phyloP scores from a whole-genome alignment of 139 green algal genomes.

The Astrephomene gubernaculifera region DNA sequence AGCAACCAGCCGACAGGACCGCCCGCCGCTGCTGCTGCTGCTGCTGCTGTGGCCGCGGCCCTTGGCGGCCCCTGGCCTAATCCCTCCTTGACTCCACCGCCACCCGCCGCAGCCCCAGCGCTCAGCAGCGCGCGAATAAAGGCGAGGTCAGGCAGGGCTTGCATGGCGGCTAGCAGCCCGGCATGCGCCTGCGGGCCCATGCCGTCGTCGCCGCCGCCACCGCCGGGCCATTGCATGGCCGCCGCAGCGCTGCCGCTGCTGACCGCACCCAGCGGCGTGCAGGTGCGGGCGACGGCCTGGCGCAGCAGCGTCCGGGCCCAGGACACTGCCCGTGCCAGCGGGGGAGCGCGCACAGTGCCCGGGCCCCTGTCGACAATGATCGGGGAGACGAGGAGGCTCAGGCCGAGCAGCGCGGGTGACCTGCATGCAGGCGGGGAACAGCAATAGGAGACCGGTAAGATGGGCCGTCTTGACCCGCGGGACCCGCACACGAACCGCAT shows the following conservation, averaged over 20 bases:
- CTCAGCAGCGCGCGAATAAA: background rate
- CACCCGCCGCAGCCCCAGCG: background rate
- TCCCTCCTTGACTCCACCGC: background rate
- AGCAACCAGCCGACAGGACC: background rate
- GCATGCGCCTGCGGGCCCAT: background rate
- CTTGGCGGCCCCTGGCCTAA: background rate
- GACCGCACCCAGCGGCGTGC: background rate
- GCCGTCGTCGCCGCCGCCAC: background rate
- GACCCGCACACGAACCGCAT: no score
- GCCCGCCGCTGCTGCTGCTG: no score
- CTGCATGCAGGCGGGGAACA: background rate
- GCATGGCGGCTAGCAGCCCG: background rate
- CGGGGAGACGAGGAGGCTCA: background rate
- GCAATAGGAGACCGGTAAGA: no score
- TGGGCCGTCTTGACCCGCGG: no score
- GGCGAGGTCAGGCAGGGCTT: background rate
- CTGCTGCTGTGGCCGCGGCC: background rate
- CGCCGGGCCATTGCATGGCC: background rate
- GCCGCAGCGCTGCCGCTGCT: background rate
- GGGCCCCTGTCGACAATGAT: background rate
- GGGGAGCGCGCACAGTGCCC: background rate
- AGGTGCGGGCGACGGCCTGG: background rate
- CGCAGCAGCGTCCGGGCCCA: background rate
- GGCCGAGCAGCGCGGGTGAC: constrained; percentile 8
- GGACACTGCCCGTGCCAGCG: background rate